Conservation (phyloP, 148 eudicot species). For the Tetragonia tetragonoides region DNA sequence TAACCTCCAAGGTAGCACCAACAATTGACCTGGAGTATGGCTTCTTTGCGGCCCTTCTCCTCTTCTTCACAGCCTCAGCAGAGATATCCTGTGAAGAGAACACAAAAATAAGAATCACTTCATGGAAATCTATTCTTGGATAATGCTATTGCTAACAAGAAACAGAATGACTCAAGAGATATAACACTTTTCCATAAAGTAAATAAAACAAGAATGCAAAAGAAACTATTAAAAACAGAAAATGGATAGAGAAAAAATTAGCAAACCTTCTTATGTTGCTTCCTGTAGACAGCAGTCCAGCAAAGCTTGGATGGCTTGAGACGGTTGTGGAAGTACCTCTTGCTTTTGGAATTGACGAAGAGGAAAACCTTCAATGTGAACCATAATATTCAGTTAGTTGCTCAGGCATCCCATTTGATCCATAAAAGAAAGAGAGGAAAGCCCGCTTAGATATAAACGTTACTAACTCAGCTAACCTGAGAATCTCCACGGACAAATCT, state of each 20-base stretch:
- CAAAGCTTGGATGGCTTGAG: constrained; percentile 64
- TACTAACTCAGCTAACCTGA: constrained; percentile 30
- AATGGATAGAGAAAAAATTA: not conserved
- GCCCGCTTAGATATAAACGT: not conserved
- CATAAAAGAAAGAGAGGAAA: not conserved
- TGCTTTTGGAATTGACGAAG: constrained; percentile 58
- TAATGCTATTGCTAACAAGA: too few species aligned
- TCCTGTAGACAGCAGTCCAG: constrained; percentile 71
- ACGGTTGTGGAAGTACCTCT: constrained; percentile 71
- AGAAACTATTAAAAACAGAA: not conserved
- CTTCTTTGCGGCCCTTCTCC: constrained; percentile 66
- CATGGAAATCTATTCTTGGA: too few species aligned
- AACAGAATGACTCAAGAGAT: too few species aligned
- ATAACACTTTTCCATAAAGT: too few species aligned
- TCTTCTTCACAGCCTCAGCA: constrained; percentile 66
- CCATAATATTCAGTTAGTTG: not conserved
- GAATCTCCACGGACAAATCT: constrained; percentile 52
- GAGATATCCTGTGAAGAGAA: constrained; percentile 46
- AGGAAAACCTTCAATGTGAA: constrained; percentile 48
- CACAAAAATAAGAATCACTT: not conserved
- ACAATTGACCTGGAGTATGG: constrained; percentile 75
- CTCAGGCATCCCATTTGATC: not conserved
- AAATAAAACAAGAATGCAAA: too few species aligned
- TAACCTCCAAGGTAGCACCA: constrained; percentile 71
- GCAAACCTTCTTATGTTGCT: constrained; percentile 67